Percentiles rank a stretch among this genome's conserved stretches.
These are phyloP conservation scores for Vigna mungo DNA, from an alignment of 306 rosid species.

Conservation along the genomic window DNA sequence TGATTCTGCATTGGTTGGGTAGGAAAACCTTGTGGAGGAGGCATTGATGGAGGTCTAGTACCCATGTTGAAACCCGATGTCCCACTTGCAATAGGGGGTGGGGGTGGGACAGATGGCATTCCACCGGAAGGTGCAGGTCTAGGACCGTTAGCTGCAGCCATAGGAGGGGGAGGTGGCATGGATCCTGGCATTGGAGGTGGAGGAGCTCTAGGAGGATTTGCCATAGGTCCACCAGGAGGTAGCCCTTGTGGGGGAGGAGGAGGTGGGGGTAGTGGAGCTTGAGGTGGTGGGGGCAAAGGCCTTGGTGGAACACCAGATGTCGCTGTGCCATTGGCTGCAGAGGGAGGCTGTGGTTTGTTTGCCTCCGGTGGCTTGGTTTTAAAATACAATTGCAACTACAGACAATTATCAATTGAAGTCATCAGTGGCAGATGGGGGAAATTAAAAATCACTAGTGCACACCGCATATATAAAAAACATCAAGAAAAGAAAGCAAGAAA, in stretches of 20 bases:
- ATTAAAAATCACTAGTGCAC: conserved; percentile 12
- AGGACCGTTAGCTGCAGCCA: conserved; percentile 80
- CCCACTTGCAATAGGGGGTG: conserved; percentile 66
- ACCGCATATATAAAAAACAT: background rate
- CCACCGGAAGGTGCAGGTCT: conserved; percentile 83
- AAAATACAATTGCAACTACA: conserved; percentile 93
- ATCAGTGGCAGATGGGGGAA: conserved; percentile 36
- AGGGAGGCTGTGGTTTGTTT: conserved; percentile 76
- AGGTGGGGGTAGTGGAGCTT: conserved; percentile 85
- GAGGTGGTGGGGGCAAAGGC: conserved; percentile 87
- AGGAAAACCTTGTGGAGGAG: conserved; percentile 81
- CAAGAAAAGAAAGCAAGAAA: conserved; percentile 9
- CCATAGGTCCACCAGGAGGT: conserved; percentile 68
- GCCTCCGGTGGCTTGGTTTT: conserved; percentile 88
- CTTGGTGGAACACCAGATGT: conserved; percentile 89
- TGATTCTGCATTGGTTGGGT: conserved; percentile 63
- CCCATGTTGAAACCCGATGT: conserved; percentile 70
- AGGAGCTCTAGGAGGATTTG: conserved; percentile 82
- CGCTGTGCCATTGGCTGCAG: conserved; percentile 70
- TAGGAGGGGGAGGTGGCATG: conserved; percentile 80
- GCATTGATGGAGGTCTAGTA: conserved; percentile 69
- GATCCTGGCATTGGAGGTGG: conserved; percentile 83
- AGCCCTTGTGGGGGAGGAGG: conserved; percentile 80
- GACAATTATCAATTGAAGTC: conserved; percentile 29
- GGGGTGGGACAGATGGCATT: conserved; percentile 83